A percentile compares a stretch with the other conserved stretches of the same genome.
Evolutionary conservation across 495 filamentous ascomycete genomes (phyloP).

Genomic region (Penicillium macrosclerotiorum): DNA sequence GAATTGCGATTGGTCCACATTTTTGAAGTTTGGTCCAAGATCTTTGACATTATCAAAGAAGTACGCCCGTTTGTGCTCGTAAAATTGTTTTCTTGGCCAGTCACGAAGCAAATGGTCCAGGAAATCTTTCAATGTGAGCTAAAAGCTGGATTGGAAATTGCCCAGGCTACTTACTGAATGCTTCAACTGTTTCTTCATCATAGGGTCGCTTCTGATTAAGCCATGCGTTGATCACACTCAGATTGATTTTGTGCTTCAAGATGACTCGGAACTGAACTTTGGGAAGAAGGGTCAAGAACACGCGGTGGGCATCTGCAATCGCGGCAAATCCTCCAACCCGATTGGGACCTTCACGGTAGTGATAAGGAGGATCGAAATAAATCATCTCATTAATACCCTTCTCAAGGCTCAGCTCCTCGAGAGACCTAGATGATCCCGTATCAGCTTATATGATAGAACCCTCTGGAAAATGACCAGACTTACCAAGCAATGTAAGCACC

Average conservation of each 20-base stretch:
- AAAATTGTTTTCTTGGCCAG: slow-evolving; percentile 59
- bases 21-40: slow-evolving; percentile 40
- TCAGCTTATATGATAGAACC: slow-evolving; percentile 3
- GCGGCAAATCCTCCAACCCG: slow-evolving; percentile 63
- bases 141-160: not conserved
- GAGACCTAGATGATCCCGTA: slow-evolving; percentile 34
- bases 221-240: slow-evolving; percentile 63
- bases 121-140: slow-evolving; percentile 54
- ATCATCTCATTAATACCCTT: slow-evolving; percentile 24
- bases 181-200: slow-evolving; percentile 66
- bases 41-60: slow-evolving; percentile 49
- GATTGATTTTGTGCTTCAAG: slow-evolving; percentile 57
- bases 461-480: slow-evolving; percentile 16
- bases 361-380: not conserved
- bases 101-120: slow-evolving; percentile 87
- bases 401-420: slow-evolving; percentile 13
- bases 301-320: not conserved
- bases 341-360: slow-evolving; percentile 43
- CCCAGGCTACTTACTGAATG: slow-evolving; percentile 60
- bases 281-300: slow-evolving; percentile 37
- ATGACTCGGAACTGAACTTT: slow-evolving; percentile 51
- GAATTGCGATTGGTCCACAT: slow-evolving; percentile 9
- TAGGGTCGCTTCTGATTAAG: slow-evolving; percentile 56
- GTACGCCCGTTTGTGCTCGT: slow-evolving; percentile 73
- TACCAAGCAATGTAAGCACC: slow-evolving; percentile 77